Conservation (phyloP, 2,329 filamentous ascomycete genomes). For the Sporothrix globosa region DNA sequence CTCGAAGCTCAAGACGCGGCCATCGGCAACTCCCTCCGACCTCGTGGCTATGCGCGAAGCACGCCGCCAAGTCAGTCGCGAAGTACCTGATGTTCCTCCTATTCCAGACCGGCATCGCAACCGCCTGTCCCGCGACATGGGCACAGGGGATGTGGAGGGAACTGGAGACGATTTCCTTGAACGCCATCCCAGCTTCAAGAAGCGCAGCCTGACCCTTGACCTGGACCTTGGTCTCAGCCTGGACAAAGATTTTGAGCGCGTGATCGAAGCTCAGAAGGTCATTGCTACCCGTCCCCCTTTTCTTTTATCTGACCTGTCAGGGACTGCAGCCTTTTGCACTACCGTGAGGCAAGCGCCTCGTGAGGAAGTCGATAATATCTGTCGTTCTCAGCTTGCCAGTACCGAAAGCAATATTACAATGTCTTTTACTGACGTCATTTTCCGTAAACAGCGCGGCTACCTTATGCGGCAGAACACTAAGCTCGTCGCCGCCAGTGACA, state of each 20-base stretch:
- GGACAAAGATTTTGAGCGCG: slow-evolving; percentile 89
- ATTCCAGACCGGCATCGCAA: slow-evolving; percentile 65
- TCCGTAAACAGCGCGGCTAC: slow-evolving; percentile 85
- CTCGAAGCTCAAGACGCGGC: slow-evolving; percentile 83
- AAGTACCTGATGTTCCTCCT: slow-evolving; percentile 62
- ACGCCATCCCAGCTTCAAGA: slow-evolving; percentile 74
- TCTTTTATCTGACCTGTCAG: slow-evolving; percentile 30
- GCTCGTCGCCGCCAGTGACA: slow-evolving; percentile 88
- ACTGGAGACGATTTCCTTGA: slow-evolving; percentile 53
- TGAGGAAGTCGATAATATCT: slow-evolving; percentile 30
- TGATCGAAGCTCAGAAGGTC: slow-evolving; percentile 98
- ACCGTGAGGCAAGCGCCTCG: slow-evolving; percentile 53
- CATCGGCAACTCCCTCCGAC: slow-evolving; percentile 86
- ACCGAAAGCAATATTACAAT: not conserved
- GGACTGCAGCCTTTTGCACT: slow-evolving; percentile 35
- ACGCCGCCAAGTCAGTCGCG: slow-evolving; percentile 80
- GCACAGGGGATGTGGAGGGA: slow-evolving; percentile 43
- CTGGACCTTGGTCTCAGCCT: slow-evolving; percentile 84
- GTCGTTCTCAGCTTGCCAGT: slow-evolving; percentile 23
- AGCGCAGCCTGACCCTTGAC: slow-evolving; percentile 79
- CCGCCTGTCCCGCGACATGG: slow-evolving; percentile 56
- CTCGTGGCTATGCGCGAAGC: slow-evolving; percentile 82
- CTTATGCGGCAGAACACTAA: slow-evolving; percentile 99
- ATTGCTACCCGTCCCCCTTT: slow-evolving; percentile 50
- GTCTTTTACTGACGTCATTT: slow-evolving; percentile 64